Base-by-base conservation (phyloP, 148 eudicot species). In the Amaranthus palmeri region DNA sequence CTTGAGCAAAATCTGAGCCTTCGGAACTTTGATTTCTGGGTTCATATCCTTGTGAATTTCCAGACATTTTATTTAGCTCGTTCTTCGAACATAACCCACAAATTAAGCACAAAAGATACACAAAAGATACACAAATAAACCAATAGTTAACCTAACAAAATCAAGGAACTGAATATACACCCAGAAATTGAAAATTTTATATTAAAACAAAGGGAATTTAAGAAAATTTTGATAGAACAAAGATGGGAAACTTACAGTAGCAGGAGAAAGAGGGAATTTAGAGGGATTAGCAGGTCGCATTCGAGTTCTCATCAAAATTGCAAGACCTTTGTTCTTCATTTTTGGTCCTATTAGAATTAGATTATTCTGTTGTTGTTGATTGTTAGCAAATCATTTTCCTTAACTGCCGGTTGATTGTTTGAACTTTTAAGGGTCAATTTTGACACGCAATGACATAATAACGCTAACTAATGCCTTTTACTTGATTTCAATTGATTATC, bases 261-360 rank as follows among this genome's bases (percentile, higher is more conserved):
- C 45, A 62, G 92, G 86, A 36, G 86, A 66, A 41, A 76, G 41
- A 42, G 64, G 54, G 40, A 72, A 10, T 59, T 68, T 70, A 12
- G 56, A 47, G 68, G 79, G 68, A 79, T 76, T 64, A 10, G 66
- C 40, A 63, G 78, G 36, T 58, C 83, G 80, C 86, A 93, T 90
- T 71, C 80, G 88, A 40, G 96, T 85, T 70, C 98, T 86, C 95
- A 93, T 74, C 82, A 93, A 78, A 79, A 93, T 83, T 7, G 95
- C 83, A 10, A 93, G 82, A 51, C 85, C 98, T 79, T 87, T 93
- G 78, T 76, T 88, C 87, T 93, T 93, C 96, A 91, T 91, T 14
- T 46, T 69, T 57, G 56, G 69, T 7, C 9, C 10, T 53, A 17
- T 36, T 2, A 17, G 6, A 1, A 58, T 17, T 58, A 25, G 5